phyloP scores from a whole-genome alignment of 2,329 filamentous ascomycete species.

The Leptographium flavum region DNA sequence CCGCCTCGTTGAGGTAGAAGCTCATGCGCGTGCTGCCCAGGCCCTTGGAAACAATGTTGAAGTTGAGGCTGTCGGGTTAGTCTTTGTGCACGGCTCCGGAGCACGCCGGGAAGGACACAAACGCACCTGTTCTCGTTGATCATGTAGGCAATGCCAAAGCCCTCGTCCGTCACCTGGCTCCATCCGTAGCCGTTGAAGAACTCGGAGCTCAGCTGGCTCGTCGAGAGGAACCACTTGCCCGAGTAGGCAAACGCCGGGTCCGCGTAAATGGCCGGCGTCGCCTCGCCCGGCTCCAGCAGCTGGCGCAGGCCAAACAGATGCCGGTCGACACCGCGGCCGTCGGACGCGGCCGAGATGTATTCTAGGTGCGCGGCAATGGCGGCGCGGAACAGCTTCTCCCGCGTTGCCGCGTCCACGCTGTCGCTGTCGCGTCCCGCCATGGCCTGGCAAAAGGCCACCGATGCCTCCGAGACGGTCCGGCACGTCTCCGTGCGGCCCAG shows the following conservation, averaged over 20 bases:
- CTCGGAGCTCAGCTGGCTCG: conserved; percentile 82
- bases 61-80: conserved; percentile 57
- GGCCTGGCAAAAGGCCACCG: conserved; percentile 75
- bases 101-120: background rate
- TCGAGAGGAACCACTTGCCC: conserved; percentile 77
- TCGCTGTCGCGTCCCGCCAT: conserved; percentile 54
- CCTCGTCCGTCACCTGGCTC: conserved; percentile 92
- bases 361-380: conserved; percentile 72
- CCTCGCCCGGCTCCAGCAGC: conserved; percentile 65
- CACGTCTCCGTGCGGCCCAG: conserved; percentile 94
- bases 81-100: too few relatives aligned
- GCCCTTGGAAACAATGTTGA: conserved; percentile 93
- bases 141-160: conserved; percentile 98
- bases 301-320: conserved; percentile 98
- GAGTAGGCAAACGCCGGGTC: conserved; percentile 81
- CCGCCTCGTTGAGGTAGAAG: conserved; percentile 89
- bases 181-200: conserved; percentile 99
- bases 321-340: conserved; percentile 87
- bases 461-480: conserved; percentile 80
- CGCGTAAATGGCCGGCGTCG: conserved; percentile 67
- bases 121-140: conserved; percentile 90
- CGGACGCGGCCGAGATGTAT: conserved; percentile 79
- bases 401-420: conserved; percentile 27
- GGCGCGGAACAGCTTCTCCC: conserved; percentile 63
- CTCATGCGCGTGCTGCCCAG: conserved; percentile 87